phyloP scores from a whole-genome alignment of 1,284 basidiomycete genomes.

The Xanthoconium separans region DNA sequence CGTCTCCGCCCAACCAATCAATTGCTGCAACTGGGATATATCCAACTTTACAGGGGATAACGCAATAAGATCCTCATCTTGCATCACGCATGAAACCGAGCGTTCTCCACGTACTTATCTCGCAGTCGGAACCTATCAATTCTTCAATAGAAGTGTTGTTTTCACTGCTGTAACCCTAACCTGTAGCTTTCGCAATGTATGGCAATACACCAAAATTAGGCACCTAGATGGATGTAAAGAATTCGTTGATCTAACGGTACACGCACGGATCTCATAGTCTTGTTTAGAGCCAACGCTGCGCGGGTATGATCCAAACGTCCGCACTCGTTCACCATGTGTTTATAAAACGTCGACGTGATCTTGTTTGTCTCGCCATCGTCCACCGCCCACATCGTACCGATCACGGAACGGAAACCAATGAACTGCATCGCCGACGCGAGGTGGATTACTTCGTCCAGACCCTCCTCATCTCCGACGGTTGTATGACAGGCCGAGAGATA shows the following conservation, averaged over 20 bases:
- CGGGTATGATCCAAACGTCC: not conserved
- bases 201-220: not conserved
- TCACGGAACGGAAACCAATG: not conserved
- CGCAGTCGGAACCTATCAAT: no score
- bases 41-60: no score
- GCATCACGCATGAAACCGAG: no score
- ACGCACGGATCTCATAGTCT: not conserved
- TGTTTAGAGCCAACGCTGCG: not conserved
- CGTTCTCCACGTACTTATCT: no score
- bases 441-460: not conserved
- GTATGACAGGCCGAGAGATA: conserved; percentile 34
- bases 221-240: not conserved
- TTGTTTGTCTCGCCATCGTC: not conserved
- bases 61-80: no score
- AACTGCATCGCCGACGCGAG: not conserved
- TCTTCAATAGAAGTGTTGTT: no score
- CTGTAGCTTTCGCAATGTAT: no score
- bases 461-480: not conserved
- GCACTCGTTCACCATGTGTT: not conserved
- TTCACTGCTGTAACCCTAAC: no score
- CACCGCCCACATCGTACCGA: not conserved
- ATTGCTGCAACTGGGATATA: no score
- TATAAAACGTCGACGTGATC: not conserved
- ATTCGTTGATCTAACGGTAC: not conserved
- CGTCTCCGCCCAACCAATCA: no score